These are phyloP conservation scores for Cutaneotrichosporon dermatis DNA, from an alignment of 1,284 basidiomycete species.

Conservation along the genomic window DNA sequence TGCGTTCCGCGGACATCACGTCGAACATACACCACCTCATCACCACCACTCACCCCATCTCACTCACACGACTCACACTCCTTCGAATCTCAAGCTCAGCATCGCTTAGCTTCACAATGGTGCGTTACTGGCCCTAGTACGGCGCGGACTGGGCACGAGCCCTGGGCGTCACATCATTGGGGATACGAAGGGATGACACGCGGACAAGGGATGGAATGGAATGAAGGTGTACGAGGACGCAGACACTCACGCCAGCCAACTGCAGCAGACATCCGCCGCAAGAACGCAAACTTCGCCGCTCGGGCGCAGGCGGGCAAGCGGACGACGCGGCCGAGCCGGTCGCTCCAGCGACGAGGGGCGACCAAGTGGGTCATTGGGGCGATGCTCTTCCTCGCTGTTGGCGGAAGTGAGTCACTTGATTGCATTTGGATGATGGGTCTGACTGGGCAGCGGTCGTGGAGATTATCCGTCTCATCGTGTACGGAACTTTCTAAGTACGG, in stretches of 20 bases:
- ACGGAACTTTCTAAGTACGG: slow-evolving; percentile 23
- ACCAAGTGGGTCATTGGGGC: slow-evolving; percentile 37
- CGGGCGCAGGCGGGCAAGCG: slow-evolving; percentile 41
- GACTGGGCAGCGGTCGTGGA: slow-evolving; percentile 31
- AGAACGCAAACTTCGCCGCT: slow-evolving; percentile 45
- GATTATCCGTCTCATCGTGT: slow-evolving; percentile 36
- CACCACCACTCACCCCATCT: too few relatives aligned
- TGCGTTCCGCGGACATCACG: too few relatives aligned
- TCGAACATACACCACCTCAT: too few relatives aligned
- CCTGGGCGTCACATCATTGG: too few relatives aligned
- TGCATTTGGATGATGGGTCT: too few relatives aligned
- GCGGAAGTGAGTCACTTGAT: slow-evolving; percentile 38
- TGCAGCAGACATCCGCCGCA: slow-evolving; percentile 42
- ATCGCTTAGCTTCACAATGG: too few relatives aligned
- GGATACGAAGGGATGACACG: too few relatives aligned
- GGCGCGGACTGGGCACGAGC: too few relatives aligned
- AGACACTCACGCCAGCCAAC: slow-evolving; percentile 32
- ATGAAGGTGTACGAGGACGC: not conserved
- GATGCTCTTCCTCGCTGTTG: slow-evolving; percentile 42
- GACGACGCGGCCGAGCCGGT: slow-evolving; percentile 36
- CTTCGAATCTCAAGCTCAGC: too few relatives aligned
- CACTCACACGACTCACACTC: too few relatives aligned
- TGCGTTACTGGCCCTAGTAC: too few relatives aligned
- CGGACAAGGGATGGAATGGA: too few relatives aligned
- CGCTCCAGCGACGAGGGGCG: slow-evolving; percentile 27